Conservation (phyloP, 2,329 filamentous ascomycete genomes). For the Beauveria sp. region DNA sequence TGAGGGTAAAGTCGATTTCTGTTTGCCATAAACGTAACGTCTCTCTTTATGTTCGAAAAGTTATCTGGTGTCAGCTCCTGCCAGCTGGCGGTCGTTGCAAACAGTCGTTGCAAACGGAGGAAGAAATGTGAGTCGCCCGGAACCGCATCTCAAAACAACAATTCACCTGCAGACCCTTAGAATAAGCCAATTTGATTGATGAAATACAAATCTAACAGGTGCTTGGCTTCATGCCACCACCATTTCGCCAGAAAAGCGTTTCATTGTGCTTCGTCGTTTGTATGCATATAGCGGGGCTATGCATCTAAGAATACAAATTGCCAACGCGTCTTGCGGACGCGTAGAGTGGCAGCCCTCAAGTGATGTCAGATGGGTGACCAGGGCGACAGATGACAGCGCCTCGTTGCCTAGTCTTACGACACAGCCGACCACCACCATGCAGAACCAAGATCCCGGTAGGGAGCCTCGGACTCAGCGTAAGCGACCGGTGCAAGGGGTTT, state of each 20-base stretch:
- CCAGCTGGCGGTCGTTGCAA: constrained; percentile 16
- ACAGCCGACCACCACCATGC: not conserved
- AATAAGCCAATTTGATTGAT: not conserved
- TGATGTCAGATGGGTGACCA: not conserved
- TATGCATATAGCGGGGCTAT: constrained; percentile 12
- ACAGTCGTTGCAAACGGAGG: not conserved
- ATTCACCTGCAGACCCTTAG: not conserved
- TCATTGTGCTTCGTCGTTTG: not conserved
- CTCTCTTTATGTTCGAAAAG: not conserved
- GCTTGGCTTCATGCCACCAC: not conserved
- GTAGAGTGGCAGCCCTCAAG: constrained; percentile 9
- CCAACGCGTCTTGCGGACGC: constrained; percentile 14
- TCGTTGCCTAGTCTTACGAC: not conserved
- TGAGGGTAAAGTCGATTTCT: not conserved
- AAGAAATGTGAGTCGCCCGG: not conserved
- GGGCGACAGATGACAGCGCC: not conserved
- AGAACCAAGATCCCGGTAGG: not conserved
- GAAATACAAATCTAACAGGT: not conserved
- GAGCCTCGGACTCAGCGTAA: constrained; percentile 5
- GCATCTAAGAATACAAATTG: not conserved
- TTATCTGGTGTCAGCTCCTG: not conserved
- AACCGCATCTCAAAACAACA: not conserved
- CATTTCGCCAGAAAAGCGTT: too few species aligned
- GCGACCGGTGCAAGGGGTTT: not conserved
- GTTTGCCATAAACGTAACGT: not conserved